Evolutionary conservation across 2,329 filamentous ascomycete genomes (phyloP).

Genomic region (Fusarium hainanense): DNA sequence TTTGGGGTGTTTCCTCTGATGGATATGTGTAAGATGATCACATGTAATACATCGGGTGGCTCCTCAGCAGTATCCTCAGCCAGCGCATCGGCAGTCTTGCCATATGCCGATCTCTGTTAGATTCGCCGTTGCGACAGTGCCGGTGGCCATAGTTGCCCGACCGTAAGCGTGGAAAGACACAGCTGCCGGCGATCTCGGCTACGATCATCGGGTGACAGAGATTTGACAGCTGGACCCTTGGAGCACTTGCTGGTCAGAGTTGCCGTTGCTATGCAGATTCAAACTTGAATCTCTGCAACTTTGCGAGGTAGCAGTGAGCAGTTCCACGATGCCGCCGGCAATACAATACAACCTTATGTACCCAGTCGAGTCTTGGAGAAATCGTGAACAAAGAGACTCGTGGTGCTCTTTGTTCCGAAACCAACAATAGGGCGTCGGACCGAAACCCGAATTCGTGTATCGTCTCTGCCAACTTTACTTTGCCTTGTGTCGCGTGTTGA

Average conservation of each 20-base stretch:
- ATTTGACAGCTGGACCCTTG: conserved; percentile 1
- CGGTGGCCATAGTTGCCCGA: neutral
- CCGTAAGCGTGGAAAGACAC: conserved; percentile 16
- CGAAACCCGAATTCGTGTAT: neutral
- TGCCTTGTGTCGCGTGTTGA: conserved; percentile 18
- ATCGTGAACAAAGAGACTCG: neutral
- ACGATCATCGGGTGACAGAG: conserved; percentile 17
- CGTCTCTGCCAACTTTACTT: conserved; percentile 18
- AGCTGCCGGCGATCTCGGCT: conserved; percentile 36
- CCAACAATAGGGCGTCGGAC: conserved; percentile 6
- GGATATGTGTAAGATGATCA: neutral
- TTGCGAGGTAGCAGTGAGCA: neutral
- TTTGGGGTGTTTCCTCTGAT: neutral
- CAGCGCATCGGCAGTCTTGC: neutral
- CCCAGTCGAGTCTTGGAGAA: neutral
- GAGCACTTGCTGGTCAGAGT: neutral
- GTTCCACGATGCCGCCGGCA: neutral
- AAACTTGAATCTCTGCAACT: neutral
- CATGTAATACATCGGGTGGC: neutral
- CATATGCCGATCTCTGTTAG: neutral
- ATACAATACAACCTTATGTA: neutral
- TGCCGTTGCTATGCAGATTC: neutral
- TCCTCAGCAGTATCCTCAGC: neutral
- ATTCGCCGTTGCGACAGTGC: neutral
- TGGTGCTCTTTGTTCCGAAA: neutral